A percentile compares a stretch with the other conserved stretches of the same genome.
Evolutionary conservation across 257 asterid genomes (phyloP).

Genomic region (Coffea canephora): DNA sequence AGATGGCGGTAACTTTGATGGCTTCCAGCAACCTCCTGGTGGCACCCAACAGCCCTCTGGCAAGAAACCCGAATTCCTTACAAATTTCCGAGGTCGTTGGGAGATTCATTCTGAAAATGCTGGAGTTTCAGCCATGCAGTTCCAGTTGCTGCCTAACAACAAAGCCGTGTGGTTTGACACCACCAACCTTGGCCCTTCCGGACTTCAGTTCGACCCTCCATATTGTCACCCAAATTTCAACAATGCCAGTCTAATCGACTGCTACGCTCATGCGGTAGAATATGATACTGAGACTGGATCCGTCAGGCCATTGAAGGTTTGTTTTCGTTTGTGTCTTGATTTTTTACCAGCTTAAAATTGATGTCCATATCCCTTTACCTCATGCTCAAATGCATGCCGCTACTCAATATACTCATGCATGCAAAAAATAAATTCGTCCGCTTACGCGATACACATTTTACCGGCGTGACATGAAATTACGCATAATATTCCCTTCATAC

Average conservation of each 20-base stretch:
- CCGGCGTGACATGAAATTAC: not conserved
- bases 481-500: no score
- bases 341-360: no score
- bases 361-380: not conserved
- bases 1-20: not conserved
- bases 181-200: slow-evolving; percentile 66
- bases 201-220: slow-evolving; percentile 35
- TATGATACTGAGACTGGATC: slow-evolving; percentile 58
- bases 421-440: not conserved
- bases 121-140: slow-evolving; percentile 84
- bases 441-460: not conserved
- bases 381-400: not conserved
- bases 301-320: slow-evolving; percentile 61
- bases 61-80: slow-evolving; percentile 15
- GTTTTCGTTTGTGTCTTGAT: not conserved
- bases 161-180: slow-evolving; percentile 81
- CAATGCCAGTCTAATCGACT: slow-evolving; percentile 34
- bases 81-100: slow-evolving; percentile 45
- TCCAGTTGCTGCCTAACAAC: slow-evolving; percentile 71
- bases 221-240: slow-evolving; percentile 32
- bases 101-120: slow-evolving; percentile 42
- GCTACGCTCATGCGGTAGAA: slow-evolving; percentile 73
- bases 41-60: not conserved
- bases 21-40: not conserved
- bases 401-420: not conserved